Conservation (phyloP, 2,329 filamentous ascomycete genomes). For the Pyrenophora graminea region DNA sequence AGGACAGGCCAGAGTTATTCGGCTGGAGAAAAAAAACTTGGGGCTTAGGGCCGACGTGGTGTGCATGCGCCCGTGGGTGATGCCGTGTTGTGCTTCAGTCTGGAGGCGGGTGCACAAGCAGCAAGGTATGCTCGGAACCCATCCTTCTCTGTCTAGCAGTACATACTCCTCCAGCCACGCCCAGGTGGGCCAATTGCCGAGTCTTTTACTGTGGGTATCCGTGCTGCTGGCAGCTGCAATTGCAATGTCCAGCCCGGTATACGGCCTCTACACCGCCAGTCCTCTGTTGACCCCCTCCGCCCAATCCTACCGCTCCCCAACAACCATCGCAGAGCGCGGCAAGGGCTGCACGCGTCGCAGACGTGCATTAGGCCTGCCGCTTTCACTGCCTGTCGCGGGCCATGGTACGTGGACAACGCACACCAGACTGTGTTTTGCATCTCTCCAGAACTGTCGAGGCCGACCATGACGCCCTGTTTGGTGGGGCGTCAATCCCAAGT, state of each 20-base stretch:
- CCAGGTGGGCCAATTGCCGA: constrained; percentile 19
- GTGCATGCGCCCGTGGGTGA: constrained; percentile 24
- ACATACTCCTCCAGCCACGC: constrained; percentile 16
- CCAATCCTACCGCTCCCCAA: constrained; percentile 12
- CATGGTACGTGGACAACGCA: constrained; percentile 31
- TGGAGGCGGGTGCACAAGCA: constrained; percentile 13
- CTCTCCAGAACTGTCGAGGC: not conserved
- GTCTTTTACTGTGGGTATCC: constrained; percentile 9
- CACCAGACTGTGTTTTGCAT: constrained; percentile 25
- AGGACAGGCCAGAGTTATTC: constrained; percentile 23
- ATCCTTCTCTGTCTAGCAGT: constrained; percentile 25
- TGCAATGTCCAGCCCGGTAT: constrained; percentile 6
- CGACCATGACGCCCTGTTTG: constrained; percentile 9
- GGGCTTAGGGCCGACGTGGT: constrained; percentile 25
- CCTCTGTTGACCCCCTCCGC: constrained; percentile 14
- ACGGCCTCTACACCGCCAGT: constrained; percentile 35
- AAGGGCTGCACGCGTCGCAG: constrained; percentile 22
- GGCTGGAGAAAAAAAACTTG: constrained; percentile 23
- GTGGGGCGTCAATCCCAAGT: constrained; percentile 9
- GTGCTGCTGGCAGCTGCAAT: constrained; percentile 15
- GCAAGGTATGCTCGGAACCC: constrained; percentile 16
- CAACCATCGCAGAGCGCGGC: constrained; percentile 27
- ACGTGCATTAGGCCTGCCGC: constrained; percentile 25
- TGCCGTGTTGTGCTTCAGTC: constrained; percentile 6
- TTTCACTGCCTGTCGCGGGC: constrained; percentile 13